Base-by-base conservation (phyloP, 1,284 basidiomycete genomes). In the Rhodotorula sp. region DNA sequence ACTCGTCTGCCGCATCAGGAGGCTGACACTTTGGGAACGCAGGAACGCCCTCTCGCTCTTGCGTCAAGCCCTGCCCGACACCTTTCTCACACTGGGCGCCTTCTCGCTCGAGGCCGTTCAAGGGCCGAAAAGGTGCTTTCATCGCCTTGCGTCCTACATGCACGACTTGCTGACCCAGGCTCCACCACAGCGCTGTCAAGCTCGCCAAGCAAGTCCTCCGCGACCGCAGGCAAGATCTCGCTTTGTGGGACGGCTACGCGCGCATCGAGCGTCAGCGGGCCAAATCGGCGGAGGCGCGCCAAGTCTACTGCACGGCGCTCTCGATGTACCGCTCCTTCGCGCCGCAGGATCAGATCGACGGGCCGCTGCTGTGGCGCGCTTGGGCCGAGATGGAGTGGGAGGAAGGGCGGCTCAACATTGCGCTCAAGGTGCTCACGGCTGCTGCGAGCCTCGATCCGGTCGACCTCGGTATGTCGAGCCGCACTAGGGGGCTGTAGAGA, bases 331-430 rank as follows among this genome's bases (percentile, higher is more conserved):
- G 72, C 27, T 61, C 68, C 25, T 68, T 75, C 48, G 41, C 55
- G 42, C 66, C 60, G 49, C 65, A 42, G 61, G 74, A 69, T 52
- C 75, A 68, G 60, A 64, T 71, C 64, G 73, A 73, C 54, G 72
- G 68, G 46, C 74, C 68, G 27, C 65, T 64, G 67, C 79, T 97
- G 54, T 94, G 91, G 90, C 91, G 89, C 83, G 88, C 90, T 61
- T 97, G 92, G 92, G 91, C 90, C 0, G 90, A 93, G 79, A 87
- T 94, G 86, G 93, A 96, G 81, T 93, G 89, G 89, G 81, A 91
- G n/a, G 82, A 84, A 17, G 85, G 86, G 0, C 78, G 85, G 48
- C 76, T 82, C 25, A 85, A 86, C 87, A 60, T 81, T 89, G 63
- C 86, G 87, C 12, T 86, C 85, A 13, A 90, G 87, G 79, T 87